phyloP scores from a whole-genome alignment of 108 stramenopile genomes.

The Nitzschia sp. region DNA sequence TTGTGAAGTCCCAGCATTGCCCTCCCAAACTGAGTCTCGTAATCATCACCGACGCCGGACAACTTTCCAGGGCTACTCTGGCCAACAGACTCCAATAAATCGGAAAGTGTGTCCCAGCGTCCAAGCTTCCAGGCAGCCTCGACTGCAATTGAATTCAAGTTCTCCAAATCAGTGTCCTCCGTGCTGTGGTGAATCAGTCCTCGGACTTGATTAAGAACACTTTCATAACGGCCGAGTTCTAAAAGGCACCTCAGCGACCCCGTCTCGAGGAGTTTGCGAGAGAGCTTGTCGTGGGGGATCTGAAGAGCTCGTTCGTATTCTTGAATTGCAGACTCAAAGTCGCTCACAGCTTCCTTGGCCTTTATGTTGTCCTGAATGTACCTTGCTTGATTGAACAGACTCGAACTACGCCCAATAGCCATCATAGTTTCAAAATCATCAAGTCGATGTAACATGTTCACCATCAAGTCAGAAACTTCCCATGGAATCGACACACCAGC shows the following conservation, averaged over 20 bases:
- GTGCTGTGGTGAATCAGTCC: conserved; percentile 40
- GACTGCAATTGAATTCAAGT: conserved; percentile 52
- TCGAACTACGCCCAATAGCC: conserved; percentile 46
- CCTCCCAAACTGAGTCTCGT: conserved; percentile 60
- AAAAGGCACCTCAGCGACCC: conserved; percentile 71
- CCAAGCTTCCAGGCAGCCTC: conserved; percentile 89
- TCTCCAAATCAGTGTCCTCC: neutral
- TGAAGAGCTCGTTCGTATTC: conserved; percentile 78
- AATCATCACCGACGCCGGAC: conserved; percentile 21
- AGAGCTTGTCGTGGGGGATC: conserved; percentile 10
- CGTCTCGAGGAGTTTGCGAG: conserved; percentile 35
- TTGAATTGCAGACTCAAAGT: conserved; percentile 75
- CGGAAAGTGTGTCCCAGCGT: conserved; percentile 66
- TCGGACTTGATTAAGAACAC: conserved; percentile 73
- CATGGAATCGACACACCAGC: neutral
- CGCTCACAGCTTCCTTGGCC: conserved; percentile 64
- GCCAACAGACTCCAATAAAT: conserved; percentile 15
- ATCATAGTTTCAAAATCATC: conserved; percentile 80
- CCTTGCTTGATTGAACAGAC: conserved; percentile 25
- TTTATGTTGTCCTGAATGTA: conserved; percentile 45
- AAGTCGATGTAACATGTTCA: conserved; percentile 56
- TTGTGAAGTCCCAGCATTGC: conserved; percentile 58
- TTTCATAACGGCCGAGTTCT: conserved; percentile 80
- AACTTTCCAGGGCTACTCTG: neutral
- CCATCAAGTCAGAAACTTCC: conserved; percentile 13